These are phyloP conservation scores for Pilaira anomala DNA, from an alignment of 192 early-diverging fungal genomes.

Conservation along the genomic window DNA sequence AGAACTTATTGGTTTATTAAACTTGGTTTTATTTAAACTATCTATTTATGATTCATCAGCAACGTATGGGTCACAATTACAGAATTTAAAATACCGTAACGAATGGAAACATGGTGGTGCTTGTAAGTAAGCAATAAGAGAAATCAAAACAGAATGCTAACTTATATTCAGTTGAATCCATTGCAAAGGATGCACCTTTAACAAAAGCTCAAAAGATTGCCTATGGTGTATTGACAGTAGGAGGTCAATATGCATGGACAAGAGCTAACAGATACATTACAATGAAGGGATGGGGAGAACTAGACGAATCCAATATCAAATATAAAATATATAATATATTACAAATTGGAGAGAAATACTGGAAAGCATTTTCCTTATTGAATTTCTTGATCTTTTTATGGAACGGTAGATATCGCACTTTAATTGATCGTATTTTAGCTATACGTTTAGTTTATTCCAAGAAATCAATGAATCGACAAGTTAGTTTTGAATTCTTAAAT, in stretches of 20 bases:
- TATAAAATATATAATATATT: slow-evolving; percentile 52
- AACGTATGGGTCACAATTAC: slow-evolving; percentile 78
- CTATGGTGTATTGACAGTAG: slow-evolving; percentile 64
- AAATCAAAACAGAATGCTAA: slow-evolving; percentile 7
- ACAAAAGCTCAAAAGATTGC: slow-evolving; percentile 55
- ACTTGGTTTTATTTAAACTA: slow-evolving; percentile 68
- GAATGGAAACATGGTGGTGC: slow-evolving; percentile 55
- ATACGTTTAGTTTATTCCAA: slow-evolving; percentile 83
- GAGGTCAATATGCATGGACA: slow-evolving; percentile 70
- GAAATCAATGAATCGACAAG: slow-evolving; percentile 67
- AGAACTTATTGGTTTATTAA: slow-evolving; percentile 67
- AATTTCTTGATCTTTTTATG: slow-evolving; percentile 87
- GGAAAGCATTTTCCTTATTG: slow-evolving; percentile 57
- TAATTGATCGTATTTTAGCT: slow-evolving; percentile 74
- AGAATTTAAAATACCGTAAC: slow-evolving; percentile 81
- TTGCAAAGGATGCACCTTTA: slow-evolving; percentile 54
- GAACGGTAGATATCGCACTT: slow-evolving; percentile 75
- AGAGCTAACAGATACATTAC: slow-evolving; percentile 59
- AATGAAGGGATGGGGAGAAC: slow-evolving; percentile 70
- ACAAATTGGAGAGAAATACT: slow-evolving; percentile 60
- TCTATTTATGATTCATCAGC: slow-evolving; percentile 72
- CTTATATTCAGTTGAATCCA: slow-evolving; percentile 49
- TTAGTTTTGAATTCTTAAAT: slow-evolving; percentile 92
- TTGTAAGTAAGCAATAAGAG: slow-evolving; percentile 44
- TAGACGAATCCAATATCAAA: slow-evolving; percentile 51